Base-by-base conservation (phyloP, 768 basidiomycete species). In the Boletus tomentosulus region DNA sequence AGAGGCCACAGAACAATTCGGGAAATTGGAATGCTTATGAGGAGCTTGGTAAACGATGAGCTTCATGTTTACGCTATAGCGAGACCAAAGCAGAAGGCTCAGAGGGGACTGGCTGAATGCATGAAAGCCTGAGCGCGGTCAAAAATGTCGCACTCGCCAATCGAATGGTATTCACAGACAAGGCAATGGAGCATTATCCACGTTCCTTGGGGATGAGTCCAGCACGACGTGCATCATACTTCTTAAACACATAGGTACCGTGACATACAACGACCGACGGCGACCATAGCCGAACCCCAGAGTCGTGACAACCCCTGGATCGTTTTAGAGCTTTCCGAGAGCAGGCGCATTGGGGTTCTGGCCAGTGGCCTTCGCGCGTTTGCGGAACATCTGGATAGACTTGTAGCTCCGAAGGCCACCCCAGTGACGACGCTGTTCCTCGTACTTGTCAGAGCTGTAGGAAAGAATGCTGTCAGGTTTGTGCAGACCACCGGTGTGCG, bases 361-460 rank as follows among this genome's bases (percentile, higher is more conserved):
- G 46, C 94, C 95, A 57, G 86, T 75, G 62, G 91, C 92, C 83
- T 94, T 96, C 57, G 93, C 94, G 60, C 93, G 87, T 78, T 92
- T 93, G 73, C 86, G 81, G 68, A 97, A 80, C 89, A 90, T 96
- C 72, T 89, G 87, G 44, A 90, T 84, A 39, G 91, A 92, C 78
- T 97, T 96, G 82, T 89, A 86, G 63, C 94, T 93, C 76, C 92
- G 92, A 69, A 92, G 64, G 71, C 95, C 95, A 73, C 95, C 94
- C 96, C 96, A 98, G 64, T 85, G 84, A 67, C 89, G 84, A 60
- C 92, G 86, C 51, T 87, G 80, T 64, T 95, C 93, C 62, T 96
- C 95, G 74, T 91, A 91, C 77, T 96, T 98, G 74, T 92, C 90
- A 53, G 87, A 77, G 81, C 89, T 91, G 57, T 1, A 11, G n/a